phyloP scores from a whole-genome alignment of 495 filamentous ascomycete species.

The Tricharina praecox region DNA sequence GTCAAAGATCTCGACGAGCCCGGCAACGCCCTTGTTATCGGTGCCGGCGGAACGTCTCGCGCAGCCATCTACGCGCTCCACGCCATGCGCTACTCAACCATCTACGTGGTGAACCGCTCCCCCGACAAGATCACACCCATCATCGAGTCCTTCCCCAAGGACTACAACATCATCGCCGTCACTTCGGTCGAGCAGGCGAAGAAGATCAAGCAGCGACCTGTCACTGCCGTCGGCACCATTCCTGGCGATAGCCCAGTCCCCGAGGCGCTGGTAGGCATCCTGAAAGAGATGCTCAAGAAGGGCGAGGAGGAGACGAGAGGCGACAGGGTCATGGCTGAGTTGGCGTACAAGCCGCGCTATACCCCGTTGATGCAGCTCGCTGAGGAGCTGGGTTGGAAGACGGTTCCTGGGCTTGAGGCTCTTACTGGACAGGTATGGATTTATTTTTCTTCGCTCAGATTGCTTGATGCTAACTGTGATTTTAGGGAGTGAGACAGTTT shows the following conservation, averaged over 20 bases:
- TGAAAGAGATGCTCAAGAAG: slow-evolving; percentile 46
- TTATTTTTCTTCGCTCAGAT: slow-evolving; percentile 1
- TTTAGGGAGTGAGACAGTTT: slow-evolving; percentile 21
- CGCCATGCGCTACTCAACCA: slow-evolving; percentile 61
- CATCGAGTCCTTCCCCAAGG: slow-evolving; percentile 51
- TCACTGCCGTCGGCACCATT: slow-evolving; percentile 72
- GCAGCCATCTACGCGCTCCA: slow-evolving; percentile 83
- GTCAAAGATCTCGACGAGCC: slow-evolving; percentile 32
- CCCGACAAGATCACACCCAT: slow-evolving; percentile 48
- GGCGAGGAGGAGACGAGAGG: slow-evolving; percentile 30
- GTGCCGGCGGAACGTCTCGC: slow-evolving; percentile 78
- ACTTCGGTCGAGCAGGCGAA: slow-evolving; percentile 35
- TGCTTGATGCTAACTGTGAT: background rate
- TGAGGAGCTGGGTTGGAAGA: slow-evolving; percentile 63
- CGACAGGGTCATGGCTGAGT: slow-evolving; percentile 60
- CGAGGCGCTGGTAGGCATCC: slow-evolving; percentile 44
- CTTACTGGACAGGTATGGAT: slow-evolving; percentile 68
- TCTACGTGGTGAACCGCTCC: slow-evolving; percentile 76
- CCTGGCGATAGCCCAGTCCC: slow-evolving; percentile 82
- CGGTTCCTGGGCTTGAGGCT: slow-evolving; percentile 75
- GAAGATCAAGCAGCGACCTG: slow-evolving; percentile 37
- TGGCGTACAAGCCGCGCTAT: slow-evolving; percentile 82
- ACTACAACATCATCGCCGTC: slow-evolving; percentile 56
- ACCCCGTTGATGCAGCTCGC: slow-evolving; percentile 81
- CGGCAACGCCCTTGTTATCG: slow-evolving; percentile 53